Evolutionary conservation across 2,329 filamentous ascomycete species (phyloP).

Genomic region (Ceratocystis variospora): DNA sequence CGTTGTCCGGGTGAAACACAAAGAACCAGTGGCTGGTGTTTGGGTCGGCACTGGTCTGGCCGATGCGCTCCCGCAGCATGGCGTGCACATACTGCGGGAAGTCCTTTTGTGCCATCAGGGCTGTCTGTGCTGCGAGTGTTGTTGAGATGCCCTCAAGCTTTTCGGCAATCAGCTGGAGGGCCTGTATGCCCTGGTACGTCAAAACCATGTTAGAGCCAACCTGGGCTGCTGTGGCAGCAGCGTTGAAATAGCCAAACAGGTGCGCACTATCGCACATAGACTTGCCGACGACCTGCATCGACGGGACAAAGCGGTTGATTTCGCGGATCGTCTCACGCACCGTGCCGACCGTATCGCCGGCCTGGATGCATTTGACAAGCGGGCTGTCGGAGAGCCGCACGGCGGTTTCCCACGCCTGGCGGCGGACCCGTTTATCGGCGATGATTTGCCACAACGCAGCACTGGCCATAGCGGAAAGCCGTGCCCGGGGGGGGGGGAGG

Average conservation of each 20-base stretch:
- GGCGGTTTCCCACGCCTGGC: slow-evolving; percentile 18
- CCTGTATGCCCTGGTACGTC: slow-evolving; percentile 28
- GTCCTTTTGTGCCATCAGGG: slow-evolving; percentile 28
- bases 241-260: slow-evolving; percentile 25
- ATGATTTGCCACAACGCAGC: slow-evolving; percentile 18
- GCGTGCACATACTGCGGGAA: slow-evolving; percentile 29
- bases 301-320: slow-evolving; percentile 23
- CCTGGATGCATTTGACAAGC: slow-evolving; percentile 17
- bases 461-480: slow-evolving; percentile 18
- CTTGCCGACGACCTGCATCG: slow-evolving; percentile 28
- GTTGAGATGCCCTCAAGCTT: slow-evolving; percentile 27
- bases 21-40: slow-evolving; percentile 29
- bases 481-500: background rate
- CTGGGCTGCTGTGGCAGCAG: slow-evolving; percentile 24
- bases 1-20: slow-evolving; percentile 30
- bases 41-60: slow-evolving; percentile 25
- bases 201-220: slow-evolving; percentile 27
- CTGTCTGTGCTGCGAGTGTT: slow-evolving; percentile 27
- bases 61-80: slow-evolving; percentile 28
- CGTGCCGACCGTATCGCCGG: slow-evolving; percentile 17
- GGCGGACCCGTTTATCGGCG: slow-evolving; percentile 18
- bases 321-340: slow-evolving; percentile 18
- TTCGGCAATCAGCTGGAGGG: slow-evolving; percentile 27
- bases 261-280: slow-evolving; percentile 26
- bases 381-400: slow-evolving; percentile 17